Evolutionary conservation across 2,329 filamentous ascomycete species (phyloP).

Genomic region (Cordyceps pruinosa): DNA sequence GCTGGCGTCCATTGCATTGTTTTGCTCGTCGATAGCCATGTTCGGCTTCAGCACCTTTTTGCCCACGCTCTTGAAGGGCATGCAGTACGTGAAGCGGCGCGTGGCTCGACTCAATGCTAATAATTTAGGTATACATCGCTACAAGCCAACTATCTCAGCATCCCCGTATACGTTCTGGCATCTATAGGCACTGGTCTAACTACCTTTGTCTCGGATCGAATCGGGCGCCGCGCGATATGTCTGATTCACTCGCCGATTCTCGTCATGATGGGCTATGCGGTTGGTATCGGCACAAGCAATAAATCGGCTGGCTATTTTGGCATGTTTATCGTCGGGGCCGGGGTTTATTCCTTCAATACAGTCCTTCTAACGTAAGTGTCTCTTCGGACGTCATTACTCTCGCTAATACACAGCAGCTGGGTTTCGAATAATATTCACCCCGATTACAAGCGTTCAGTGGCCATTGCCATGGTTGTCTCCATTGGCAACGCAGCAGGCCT

Average conservation of each 20-base stretch:
- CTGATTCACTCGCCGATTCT: conserved; percentile 22
- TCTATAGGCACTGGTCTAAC: conserved; percentile 20
- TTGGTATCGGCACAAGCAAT: conserved; percentile 24
- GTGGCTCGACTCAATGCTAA: neutral
- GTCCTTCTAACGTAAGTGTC: conserved; percentile 16
- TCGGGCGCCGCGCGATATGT: conserved; percentile 24
- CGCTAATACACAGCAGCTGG: conserved; percentile 20
- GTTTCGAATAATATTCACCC: conserved; percentile 27
- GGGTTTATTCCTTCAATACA: conserved; percentile 16
- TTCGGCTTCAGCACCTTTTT: conserved; percentile 31
- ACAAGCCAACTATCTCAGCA: conserved; percentile 27
- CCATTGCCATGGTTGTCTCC: conserved; percentile 23
- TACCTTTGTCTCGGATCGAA: conserved; percentile 25
- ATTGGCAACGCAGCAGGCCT: conserved; percentile 25
- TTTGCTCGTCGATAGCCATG: conserved; percentile 26
- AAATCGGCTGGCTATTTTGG: conserved; percentile 25
- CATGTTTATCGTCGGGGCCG: conserved; percentile 24
- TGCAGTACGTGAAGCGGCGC: conserved; percentile 20
- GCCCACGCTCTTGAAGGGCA: conserved; percentile 27
- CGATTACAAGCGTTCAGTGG: conserved; percentile 27
- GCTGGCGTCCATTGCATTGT: conserved; percentile 23
- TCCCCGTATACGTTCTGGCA: conserved; percentile 28
- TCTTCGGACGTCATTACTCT: conserved; percentile 12
- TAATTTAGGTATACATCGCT: conserved; percentile 18
- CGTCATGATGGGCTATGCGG: conserved; percentile 27